Conservation (phyloP, 306 rosid genomes). For the Ceratonia siliqua region DNA sequence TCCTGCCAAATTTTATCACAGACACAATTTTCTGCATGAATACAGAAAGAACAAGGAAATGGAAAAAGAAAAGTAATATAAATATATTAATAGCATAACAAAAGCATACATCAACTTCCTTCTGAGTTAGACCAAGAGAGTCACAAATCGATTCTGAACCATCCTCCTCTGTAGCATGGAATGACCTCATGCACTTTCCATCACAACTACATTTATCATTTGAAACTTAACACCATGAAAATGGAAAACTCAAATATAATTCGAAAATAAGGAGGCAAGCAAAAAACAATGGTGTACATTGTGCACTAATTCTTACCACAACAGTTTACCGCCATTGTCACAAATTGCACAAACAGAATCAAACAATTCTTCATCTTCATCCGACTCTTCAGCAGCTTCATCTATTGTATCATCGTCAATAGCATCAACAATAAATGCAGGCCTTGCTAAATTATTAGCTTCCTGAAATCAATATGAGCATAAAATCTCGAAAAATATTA, state of each 20-base stretch:
- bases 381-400: slow-evolving; percentile 55
- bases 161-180: slow-evolving; percentile 70
- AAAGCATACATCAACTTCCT: slow-evolving; percentile 77
- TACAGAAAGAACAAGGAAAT: slow-evolving; percentile 25
- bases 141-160: slow-evolving; percentile 62
- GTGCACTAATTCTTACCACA: slow-evolving; percentile 52
- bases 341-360: slow-evolving; percentile 88
- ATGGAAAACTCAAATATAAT: slow-evolving; percentile 3
- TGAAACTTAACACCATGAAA: background rate
- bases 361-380: slow-evolving; percentile 64
- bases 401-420: slow-evolving; percentile 48
- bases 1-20: slow-evolving; percentile 53
- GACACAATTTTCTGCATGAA: slow-evolving; percentile 17
- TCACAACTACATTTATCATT: slow-evolving; percentile 69
- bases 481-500: slow-evolving; percentile 12
- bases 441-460: slow-evolving; percentile 50
- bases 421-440: slow-evolving; percentile 74
- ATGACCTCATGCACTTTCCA: slow-evolving; percentile 91
- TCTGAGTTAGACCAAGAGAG: slow-evolving; percentile 69
- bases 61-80: slow-evolving; percentile 1
- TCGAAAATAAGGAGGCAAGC: background rate
- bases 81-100: slow-evolving; percentile 20
- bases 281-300: background rate
- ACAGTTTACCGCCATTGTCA: slow-evolving; percentile 81
- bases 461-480: slow-evolving; percentile 51